phyloP scores from a whole-genome alignment of 805 yeast genomes.

The Zygoascus flipseniorum region DNA sequence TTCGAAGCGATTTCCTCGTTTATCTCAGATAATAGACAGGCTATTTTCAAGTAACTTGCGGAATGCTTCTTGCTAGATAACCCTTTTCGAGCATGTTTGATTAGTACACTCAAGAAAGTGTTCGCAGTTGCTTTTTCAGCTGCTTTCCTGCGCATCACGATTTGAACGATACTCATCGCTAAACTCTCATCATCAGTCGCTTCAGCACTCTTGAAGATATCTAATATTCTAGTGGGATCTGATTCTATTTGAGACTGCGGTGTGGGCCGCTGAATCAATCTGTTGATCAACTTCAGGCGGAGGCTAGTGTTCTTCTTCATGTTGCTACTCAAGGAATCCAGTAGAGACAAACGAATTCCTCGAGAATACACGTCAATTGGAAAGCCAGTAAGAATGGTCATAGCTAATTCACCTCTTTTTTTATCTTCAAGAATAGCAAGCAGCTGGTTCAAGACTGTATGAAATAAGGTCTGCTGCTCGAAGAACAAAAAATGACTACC shows the following conservation, averaged over 20 bases:
- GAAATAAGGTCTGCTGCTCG: slow-evolving; percentile 9
- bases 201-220: neutral
- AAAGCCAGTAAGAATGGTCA: slow-evolving; percentile 1
- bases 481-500: slow-evolving; percentile 6
- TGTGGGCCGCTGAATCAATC: neutral
- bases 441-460: neutral
- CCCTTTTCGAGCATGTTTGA: neutral
- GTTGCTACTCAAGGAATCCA: neutral
- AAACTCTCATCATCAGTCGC: neutral
- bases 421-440: neutral
- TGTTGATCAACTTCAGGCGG: neutral
- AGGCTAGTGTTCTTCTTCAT: neutral
- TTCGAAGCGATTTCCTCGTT: neutral
- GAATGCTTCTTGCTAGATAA: neutral
- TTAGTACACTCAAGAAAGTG: neutral
- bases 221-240: neutral
- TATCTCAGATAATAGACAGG: neutral
- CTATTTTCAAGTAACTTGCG: neutral
- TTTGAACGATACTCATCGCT: neutral
- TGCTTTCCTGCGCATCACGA: neutral
- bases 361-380: slow-evolving; percentile 7
- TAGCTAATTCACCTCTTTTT: neutral
- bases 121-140: neutral
- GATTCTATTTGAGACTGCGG: neutral
- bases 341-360: neutral